Base-by-base conservation (phyloP, 805 yeast genomes). In the Lipomyces sp. region DNA sequence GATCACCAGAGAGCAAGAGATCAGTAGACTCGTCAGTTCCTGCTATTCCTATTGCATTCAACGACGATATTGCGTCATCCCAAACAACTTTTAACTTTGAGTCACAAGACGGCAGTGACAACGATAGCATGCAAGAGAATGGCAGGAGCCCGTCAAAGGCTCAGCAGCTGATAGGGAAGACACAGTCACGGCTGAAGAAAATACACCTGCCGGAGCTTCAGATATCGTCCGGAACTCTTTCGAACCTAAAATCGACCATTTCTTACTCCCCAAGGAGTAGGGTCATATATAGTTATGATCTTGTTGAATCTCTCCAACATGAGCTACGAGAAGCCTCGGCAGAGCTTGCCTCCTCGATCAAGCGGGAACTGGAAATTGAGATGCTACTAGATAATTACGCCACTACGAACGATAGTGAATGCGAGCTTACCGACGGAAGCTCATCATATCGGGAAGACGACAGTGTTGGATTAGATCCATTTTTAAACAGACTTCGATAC, bases 361-460 rank as follows among this genome's bases (percentile, higher is more conserved):
- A 69, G 61, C 66, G 72, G 7, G 72, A 69, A 34, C 51, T 69
- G 37, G 72, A 69, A 24, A 57, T 69, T 29, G 72, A 69, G 64
- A 59, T 56, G 57, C 54, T 67, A 32, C 63, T 67, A 2, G 66
- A 66, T 33, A 63, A 65, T 48, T 69, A 32, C 57, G 70, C 63
- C 15, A 64, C 72, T 7, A 59, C 66, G 4, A 59, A 58, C 13
- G 70, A 64, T n/a, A 63, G 37, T 5, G 64, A 54, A 8, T 55
- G 55, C n/a, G 69, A 59, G n/a, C 63, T 60, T 30, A 39, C 65
- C 3, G 63, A 60, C 29, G 54, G 60, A n/a, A 45, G 51, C 37
- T 53, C 66, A 3, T 63, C 69, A 13, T 24, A n/a, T 3, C 37
- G 13, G 11, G 69, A 66, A 37, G 62, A 61, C n/a, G 57, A 37